These are phyloP conservation scores for Atractiella rhizophila DNA, from an alignment of 768 basidiomycete genomes.

Conservation along the genomic window DNA sequence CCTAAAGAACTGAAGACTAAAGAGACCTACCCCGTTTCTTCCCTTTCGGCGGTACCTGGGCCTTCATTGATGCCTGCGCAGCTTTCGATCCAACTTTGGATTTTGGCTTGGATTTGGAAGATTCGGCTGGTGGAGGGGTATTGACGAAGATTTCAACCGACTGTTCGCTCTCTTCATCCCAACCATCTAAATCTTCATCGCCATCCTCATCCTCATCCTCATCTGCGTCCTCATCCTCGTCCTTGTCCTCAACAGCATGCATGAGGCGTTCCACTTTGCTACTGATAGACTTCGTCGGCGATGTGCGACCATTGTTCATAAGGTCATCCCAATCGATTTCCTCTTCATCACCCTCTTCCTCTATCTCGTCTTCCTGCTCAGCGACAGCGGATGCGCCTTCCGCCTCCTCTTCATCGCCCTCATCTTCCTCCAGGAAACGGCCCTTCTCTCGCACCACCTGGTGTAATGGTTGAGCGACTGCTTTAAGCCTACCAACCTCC, in stretches of 20 bases:
- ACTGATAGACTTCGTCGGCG: no score
- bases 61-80: slow-evolving; percentile 1
- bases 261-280: slow-evolving; percentile 12
- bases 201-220: slow-evolving; percentile 15
- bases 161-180: slow-evolving; percentile 17
- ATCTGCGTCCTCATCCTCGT: slow-evolving; percentile 15
- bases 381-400: slow-evolving; percentile 17
- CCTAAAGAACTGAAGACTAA: background rate
- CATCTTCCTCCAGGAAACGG: slow-evolving; percentile 19
- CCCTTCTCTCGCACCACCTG: slow-evolving; percentile 18
- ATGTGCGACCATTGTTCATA: slow-evolving; percentile 32
- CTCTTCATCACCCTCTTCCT: slow-evolving; percentile 11
- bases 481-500: slow-evolving; percentile 27
- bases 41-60: slow-evolving; percentile 5
- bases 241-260: slow-evolving; percentile 12
- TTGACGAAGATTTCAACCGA: slow-evolving; percentile 8
- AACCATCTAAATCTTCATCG: slow-evolving; percentile 7
- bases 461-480: slow-evolving; percentile 19
- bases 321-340: slow-evolving; percentile 68
- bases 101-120: background rate
- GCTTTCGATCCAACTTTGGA: slow-evolving; percentile 1
- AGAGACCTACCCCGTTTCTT: background rate
- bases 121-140: background rate
- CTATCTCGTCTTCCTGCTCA: slow-evolving; percentile 20
- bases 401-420: slow-evolving; percentile 15